A percentile compares a stretch with the other conserved stretches of the same genome.
Evolutionary conservation across 331 rosid genomes (phyloP).

Genomic region (Dryas integrifolia): DNA sequence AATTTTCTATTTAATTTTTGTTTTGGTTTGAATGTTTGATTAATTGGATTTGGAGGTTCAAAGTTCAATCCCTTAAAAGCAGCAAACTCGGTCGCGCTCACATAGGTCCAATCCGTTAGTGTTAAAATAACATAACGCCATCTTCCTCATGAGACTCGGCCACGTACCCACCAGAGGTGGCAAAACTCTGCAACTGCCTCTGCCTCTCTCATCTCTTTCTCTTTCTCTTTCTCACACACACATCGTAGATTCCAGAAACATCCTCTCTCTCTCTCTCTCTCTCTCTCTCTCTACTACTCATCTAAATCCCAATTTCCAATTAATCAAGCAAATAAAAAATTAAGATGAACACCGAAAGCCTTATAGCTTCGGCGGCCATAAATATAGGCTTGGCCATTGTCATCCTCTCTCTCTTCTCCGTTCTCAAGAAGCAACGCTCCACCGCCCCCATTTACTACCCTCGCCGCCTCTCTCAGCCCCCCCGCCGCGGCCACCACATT

Average conservation of each 20-base stretch:
- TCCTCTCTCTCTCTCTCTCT: constrained; percentile 9
- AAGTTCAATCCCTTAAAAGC: constrained; percentile 9
- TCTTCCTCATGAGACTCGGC: constrained; percentile 26
- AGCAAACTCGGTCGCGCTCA: not conserved
- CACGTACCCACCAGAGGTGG: constrained; percentile 35
- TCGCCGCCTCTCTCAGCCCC: constrained; percentile 51
- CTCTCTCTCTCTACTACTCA: not conserved
- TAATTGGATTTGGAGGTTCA: not conserved
- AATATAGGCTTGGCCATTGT: constrained; percentile 72
- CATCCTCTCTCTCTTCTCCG: constrained; percentile 65
- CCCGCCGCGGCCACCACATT: constrained; percentile 5
- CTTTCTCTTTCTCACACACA: not conserved
- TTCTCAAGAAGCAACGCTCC: constrained; percentile 73
- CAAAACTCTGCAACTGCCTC: not conserved
- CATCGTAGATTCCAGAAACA: too few species aligned
- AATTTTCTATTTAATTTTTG: too few species aligned
- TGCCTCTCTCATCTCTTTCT: not conserved
- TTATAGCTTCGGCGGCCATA: constrained; percentile 73
- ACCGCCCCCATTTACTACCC: constrained; percentile 69
- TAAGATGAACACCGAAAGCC: constrained; percentile 59
- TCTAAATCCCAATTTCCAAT: not conserved
- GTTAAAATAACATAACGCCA: not conserved
- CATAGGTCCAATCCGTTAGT: not conserved
- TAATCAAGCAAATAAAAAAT: too few species aligned
- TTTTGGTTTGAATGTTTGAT: not conserved